A percentile compares a stretch with the other conserved stretches of the same genome.
Conservation (phyloP, 257 asterid species). For the Handroanthus guayacan region DNA sequence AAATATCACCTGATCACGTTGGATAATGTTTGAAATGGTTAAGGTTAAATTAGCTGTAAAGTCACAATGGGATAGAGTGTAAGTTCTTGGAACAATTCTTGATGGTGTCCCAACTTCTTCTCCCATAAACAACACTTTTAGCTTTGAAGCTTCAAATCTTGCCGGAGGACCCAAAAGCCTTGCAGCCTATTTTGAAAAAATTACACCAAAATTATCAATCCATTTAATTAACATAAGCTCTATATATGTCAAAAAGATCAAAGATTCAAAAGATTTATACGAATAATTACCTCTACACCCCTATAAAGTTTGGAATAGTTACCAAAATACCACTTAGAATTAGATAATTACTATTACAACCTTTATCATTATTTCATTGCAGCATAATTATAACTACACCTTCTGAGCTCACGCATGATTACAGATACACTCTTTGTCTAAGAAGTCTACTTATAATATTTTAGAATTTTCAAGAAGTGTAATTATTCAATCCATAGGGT, state of each 20-base stretch:
- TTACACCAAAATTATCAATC: neutral
- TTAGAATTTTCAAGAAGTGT: too few relatives aligned
- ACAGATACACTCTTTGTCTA: too few relatives aligned
- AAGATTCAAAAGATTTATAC: neutral
- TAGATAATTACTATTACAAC: too few relatives aligned
- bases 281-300: too few relatives aligned
- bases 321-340: too few relatives aligned
- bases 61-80: conserved; percentile 78
- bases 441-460: too few relatives aligned
- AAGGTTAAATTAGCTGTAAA: conserved; percentile 64
- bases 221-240: neutral
- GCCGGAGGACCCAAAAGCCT: conserved; percentile 92
- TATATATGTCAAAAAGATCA: neutral
- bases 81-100: conserved; percentile 64
- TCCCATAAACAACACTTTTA: conserved; percentile 64
- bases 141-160: conserved; percentile 88
- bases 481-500: too few relatives aligned
- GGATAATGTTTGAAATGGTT: conserved; percentile 55
- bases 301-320: too few relatives aligned
- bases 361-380: too few relatives aligned
- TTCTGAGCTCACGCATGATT: too few relatives aligned
- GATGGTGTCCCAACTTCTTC: conserved; percentile 42
- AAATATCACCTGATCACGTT: conserved; percentile 55
- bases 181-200: conserved; percentile 61
- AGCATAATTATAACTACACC: too few relatives aligned